These are phyloP conservation scores for Flaveria sonorensis DNA, from an alignment of 129 eudicot species.

Conservation along the genomic window DNA sequence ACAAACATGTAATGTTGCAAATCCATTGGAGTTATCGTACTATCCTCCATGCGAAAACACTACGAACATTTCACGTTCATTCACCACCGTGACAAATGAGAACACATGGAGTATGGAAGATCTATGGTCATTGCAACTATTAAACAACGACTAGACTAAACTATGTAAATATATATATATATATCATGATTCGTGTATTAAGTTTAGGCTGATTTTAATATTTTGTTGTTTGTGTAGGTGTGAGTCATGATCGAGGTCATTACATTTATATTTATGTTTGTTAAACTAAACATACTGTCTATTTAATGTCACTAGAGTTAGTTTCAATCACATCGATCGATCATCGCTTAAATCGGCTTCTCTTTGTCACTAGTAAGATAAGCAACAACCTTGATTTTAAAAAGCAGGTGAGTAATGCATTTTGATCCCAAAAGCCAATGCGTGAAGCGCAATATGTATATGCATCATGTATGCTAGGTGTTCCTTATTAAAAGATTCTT, in stretches of 20 bases:
- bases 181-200: not conserved
- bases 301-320: not conserved
- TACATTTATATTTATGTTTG: not conserved
- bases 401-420: too few relatives aligned
- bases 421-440: too few relatives aligned
- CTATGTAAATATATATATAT: not conserved
- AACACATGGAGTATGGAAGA: slow-evolving; percentile 78
- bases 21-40: slow-evolving; percentile 39
- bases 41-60: slow-evolving; percentile 39
- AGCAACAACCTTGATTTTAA: not conserved
- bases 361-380: not conserved
- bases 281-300: not conserved
- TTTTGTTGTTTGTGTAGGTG: slow-evolving; percentile 11
- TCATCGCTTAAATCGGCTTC: not conserved
- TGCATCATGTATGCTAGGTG: too few relatives aligned
- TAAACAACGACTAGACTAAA: slow-evolving; percentile 46
- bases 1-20: slow-evolving; percentile 29
- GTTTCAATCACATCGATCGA: not conserved
- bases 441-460: too few relatives aligned
- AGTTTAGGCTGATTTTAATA: not conserved
- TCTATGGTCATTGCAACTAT: slow-evolving; percentile 73
- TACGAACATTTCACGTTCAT: slow-evolving; percentile 33
- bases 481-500: too few relatives aligned
- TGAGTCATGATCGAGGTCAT: not conserved
- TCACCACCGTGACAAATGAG: slow-evolving; percentile 50